Conservation (phyloP, 75 land plant genomes). For the Adiantum capillusveneris region DNA sequence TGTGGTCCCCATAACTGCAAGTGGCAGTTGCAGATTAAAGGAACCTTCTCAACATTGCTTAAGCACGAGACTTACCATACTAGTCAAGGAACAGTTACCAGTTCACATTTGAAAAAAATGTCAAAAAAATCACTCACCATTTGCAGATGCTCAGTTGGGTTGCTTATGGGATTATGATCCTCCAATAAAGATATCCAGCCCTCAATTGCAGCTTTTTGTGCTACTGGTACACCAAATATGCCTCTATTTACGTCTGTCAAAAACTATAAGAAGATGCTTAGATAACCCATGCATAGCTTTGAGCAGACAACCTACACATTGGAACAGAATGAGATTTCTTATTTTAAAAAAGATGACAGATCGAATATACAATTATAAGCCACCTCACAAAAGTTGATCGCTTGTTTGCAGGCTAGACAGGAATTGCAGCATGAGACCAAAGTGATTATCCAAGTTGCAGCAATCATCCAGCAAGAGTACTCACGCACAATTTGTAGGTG, state of each 20-base stretch:
- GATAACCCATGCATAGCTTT: too few relatives aligned
- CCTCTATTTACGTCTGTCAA: slow-evolving; percentile 77
- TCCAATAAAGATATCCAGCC: slow-evolving; percentile 51
- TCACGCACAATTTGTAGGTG: too few relatives aligned
- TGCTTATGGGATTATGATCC: slow-evolving; percentile 49
- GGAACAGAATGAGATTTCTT: too few relatives aligned
- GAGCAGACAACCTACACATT: too few relatives aligned
- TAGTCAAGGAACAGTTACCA: not conserved
- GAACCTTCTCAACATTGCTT: not conserved
- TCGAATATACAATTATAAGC: too few relatives aligned
- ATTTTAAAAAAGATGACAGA: too few relatives aligned
- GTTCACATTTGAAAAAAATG: not conserved
- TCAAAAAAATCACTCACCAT: slow-evolving; percentile 36
- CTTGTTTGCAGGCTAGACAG: too few relatives aligned
- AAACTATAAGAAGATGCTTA: too few relatives aligned
- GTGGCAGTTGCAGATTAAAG: not conserved
- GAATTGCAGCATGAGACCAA: too few relatives aligned
- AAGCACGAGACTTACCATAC: not conserved
- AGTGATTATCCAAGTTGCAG: too few relatives aligned
- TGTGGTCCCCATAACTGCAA: not conserved
- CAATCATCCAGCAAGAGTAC: too few relatives aligned
- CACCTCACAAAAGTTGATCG: too few relatives aligned
- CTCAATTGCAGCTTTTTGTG: slow-evolving; percentile 70
- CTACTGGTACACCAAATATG: slow-evolving; percentile 65
- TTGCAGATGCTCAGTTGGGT: slow-evolving; percentile 53